A percentile compares a stretch with the other conserved stretches of the same genome.
Evolutionary conservation across 306 rosid species (phyloP).

Genomic region (Pterocarpus macrocarpus): DNA sequence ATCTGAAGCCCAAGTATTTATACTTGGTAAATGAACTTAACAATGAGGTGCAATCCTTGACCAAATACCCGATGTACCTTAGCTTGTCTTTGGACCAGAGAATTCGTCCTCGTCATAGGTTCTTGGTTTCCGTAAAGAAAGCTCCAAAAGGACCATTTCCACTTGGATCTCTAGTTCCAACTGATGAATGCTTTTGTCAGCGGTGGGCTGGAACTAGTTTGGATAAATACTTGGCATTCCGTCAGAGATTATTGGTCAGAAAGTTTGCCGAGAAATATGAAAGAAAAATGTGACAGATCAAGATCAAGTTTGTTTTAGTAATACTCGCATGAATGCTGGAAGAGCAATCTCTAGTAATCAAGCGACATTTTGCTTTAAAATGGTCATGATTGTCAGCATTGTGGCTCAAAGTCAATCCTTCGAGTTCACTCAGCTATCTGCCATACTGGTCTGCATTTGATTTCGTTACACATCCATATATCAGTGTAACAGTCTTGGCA

Average conservation of each 20-base stretch:
- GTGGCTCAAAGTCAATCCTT: conserved; percentile 44
- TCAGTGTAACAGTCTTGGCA: conserved; percentile 43
- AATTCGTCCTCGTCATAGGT: conserved; percentile 97
- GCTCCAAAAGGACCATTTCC: conserved; percentile 99
- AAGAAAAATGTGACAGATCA: conserved; percentile 58
- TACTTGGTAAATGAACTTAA: conserved; percentile 90
- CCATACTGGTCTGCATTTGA: not conserved
- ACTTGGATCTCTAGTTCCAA: conserved; percentile 86
- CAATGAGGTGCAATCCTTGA: conserved; percentile 90
- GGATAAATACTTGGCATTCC: conserved; percentile 85
- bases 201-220: conserved; percentile 95
- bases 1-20: conserved; percentile 93
- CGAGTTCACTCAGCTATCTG: conserved; percentile 16
- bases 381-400: conserved; percentile 12
- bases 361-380: conserved; percentile 10
- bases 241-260: conserved; percentile 75
- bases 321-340: conserved; percentile 42
- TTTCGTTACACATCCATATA: conserved; percentile 4
- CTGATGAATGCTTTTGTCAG: conserved; percentile 90
- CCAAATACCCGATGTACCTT: conserved; percentile 93
- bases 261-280: conserved; percentile 83
- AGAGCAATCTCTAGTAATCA: conserved; percentile 45
- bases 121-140: conserved; percentile 91
- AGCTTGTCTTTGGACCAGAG: conserved; percentile 97
- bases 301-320: conserved; percentile 35